phyloP scores from a whole-genome alignment of 257 asterid species.

The Forsythia viridissima region DNA sequence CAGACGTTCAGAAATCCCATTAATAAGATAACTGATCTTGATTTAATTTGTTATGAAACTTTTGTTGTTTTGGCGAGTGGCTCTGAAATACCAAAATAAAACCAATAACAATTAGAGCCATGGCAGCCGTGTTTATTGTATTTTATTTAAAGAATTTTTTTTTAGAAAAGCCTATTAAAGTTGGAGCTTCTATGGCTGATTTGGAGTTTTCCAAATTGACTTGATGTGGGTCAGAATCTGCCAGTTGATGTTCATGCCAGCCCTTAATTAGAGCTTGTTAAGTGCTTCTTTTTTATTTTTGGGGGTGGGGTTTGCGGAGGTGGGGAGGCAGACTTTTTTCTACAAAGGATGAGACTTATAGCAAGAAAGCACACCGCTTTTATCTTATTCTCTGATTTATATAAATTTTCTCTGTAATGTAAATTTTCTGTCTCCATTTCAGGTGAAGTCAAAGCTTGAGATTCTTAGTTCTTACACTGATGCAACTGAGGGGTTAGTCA shows the following conservation, averaged over 20 bases:
- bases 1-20: background rate
- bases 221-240: background rate
- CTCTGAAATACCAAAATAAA: background rate
- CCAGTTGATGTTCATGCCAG: slow-evolving; percentile 4
- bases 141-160: background rate
- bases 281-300: background rate
- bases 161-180: background rate
- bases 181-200: background rate
- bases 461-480: slow-evolving; percentile 81
- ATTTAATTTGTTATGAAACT: background rate
- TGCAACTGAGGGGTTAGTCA: slow-evolving; percentile 77
- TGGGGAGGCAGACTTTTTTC: background rate
- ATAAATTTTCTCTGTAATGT: background rate
- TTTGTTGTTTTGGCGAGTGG: background rate
- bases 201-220: background rate
- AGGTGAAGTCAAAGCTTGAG: slow-evolving; percentile 88
- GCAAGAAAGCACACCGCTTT: background rate
- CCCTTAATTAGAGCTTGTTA: background rate
- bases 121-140: background rate
- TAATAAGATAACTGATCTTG: background rate
- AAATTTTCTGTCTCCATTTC: slow-evolving; percentile 13
- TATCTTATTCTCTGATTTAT: background rate
- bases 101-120: background rate
- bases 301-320: background rate
- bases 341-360: background rate